These are phyloP conservation scores for Solanum phureja DNA, from an alignment of 257 asterid species.

Conservation along the genomic window DNA sequence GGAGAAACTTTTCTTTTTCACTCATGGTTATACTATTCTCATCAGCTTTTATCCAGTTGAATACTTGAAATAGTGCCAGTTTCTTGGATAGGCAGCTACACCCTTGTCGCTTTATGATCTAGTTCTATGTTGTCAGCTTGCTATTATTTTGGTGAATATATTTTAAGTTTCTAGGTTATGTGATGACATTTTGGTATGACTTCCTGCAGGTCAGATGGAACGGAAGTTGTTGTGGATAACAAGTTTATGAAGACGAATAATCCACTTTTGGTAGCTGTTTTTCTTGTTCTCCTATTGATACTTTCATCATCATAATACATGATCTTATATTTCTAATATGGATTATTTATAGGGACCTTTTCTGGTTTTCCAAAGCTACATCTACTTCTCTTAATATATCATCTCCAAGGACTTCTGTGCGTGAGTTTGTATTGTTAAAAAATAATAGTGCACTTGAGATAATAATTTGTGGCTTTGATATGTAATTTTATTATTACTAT, in stretches of 20 bases:
- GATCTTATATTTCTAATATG: neutral
- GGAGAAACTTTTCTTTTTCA: neutral
- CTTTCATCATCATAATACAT: neutral
- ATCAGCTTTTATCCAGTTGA: neutral
- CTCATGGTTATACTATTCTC: neutral
- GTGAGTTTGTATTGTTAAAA: neutral
- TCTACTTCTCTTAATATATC: neutral
- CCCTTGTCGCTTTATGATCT: neutral
- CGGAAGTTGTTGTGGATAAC: constrained; percentile 71
- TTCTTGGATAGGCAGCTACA: neutral
- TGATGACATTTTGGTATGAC: neutral
- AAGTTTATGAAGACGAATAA: constrained; percentile 70
- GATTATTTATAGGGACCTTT: neutral
- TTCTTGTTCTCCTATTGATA: neutral
- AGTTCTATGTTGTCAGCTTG: neutral
- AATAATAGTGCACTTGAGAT: neutral
- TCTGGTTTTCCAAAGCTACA: neutral
- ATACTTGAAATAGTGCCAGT: neutral
- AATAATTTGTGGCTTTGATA: neutral
- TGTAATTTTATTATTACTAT: neutral
- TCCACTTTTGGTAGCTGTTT: constrained; percentile 56
- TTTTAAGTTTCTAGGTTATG: neutral
- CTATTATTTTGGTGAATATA: neutral
- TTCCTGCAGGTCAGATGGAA: constrained; percentile 69
- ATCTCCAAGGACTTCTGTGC: neutral